Evolutionary conservation across 116 monocot genomes (phyloP).

Genomic region (Papilionanthe hybrid): DNA sequence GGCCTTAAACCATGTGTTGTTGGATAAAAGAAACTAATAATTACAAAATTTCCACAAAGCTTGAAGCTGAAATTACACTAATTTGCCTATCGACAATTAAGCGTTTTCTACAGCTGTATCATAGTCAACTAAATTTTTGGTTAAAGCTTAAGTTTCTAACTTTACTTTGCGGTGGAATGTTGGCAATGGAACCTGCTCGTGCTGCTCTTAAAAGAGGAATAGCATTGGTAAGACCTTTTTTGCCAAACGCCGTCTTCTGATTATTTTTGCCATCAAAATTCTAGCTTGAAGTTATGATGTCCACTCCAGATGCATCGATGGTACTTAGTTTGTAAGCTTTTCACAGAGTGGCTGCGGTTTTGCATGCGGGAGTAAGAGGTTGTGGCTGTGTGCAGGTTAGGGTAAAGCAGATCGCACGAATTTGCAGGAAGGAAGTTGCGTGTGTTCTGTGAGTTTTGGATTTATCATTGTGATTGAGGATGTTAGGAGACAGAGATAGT

Average conservation of each 20-base stretch:
- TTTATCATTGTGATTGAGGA: no score
- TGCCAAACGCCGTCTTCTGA: neutral
- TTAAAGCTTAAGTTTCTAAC: neutral
- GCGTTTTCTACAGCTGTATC: neutral
- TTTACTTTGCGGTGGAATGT: conserved; percentile 21
- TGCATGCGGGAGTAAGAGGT: no score
- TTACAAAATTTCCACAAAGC: neutral
- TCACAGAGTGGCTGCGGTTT: no score
- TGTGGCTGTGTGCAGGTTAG: no score
- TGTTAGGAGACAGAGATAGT: no score
- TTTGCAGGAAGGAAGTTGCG: no score
- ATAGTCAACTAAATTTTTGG: neutral
- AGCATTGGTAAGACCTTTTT: conserved; percentile 50
- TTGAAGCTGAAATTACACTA: neutral
- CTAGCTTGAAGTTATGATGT: conserved; percentile 81
- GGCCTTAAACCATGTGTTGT: no score
- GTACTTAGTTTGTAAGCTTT: conserved; percentile 20
- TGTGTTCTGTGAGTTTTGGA: no score
- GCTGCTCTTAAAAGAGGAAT: conserved; percentile 75
- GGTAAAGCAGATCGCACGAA: no score
- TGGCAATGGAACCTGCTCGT: conserved; percentile 71
- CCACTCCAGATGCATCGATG: conserved; percentile 81
- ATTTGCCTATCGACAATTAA: neutral
- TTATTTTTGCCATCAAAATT: conserved; percentile 13
- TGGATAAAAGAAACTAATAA: neutral